These are phyloP conservation scores for Trapa incisa DNA, from an alignment of 345 rosid species.

Conservation along the genomic window DNA sequence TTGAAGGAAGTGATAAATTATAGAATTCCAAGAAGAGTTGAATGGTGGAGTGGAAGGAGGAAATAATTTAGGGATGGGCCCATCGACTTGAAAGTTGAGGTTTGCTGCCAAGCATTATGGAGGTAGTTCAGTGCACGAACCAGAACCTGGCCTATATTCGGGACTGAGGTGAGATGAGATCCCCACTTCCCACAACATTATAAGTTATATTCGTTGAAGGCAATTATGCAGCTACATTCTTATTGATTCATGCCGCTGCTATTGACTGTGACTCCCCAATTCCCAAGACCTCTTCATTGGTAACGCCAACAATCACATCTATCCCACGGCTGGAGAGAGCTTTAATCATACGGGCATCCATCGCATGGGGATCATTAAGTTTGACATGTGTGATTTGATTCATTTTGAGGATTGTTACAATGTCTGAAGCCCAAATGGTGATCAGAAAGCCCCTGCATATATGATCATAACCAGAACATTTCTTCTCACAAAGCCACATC, in stretches of 20 bases:
- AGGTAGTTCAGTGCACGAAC: slow-evolving; percentile 78
- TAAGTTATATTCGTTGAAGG: slow-evolving; percentile 90
- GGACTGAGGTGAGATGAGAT: slow-evolving; percentile 42
- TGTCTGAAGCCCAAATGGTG: slow-evolving; percentile 55
- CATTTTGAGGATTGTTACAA: slow-evolving; percentile 44
- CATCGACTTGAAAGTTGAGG: slow-evolving; percentile 59
- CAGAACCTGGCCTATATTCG: slow-evolving; percentile 60
- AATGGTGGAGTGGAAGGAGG: slow-evolving; percentile 90
- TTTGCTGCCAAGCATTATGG: slow-evolving; percentile 79
- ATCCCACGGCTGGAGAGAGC: slow-evolving; percentile 75
- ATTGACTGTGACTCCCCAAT: slow-evolving; percentile 69
- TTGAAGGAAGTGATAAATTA: slow-evolving; percentile 73
- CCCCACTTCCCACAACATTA: slow-evolving; percentile 90
- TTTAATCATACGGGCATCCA: slow-evolving; percentile 66
- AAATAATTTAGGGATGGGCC: slow-evolving; percentile 68
- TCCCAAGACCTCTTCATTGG: slow-evolving; percentile 62
- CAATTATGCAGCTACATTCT: slow-evolving; percentile 64
- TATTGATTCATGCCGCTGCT: slow-evolving; percentile 83
- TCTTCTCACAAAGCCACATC: not conserved
- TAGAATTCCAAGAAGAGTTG: slow-evolving; percentile 65
- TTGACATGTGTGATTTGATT: slow-evolving; percentile 70
- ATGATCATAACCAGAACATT: not conserved
- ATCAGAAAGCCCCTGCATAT: slow-evolving; percentile 56
- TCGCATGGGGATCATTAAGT: slow-evolving; percentile 44
- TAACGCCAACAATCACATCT: slow-evolving; percentile 72